Evolutionary conservation across 2,329 filamentous ascomycete species (phyloP).

Genomic region (Aspergillus sp.): DNA sequence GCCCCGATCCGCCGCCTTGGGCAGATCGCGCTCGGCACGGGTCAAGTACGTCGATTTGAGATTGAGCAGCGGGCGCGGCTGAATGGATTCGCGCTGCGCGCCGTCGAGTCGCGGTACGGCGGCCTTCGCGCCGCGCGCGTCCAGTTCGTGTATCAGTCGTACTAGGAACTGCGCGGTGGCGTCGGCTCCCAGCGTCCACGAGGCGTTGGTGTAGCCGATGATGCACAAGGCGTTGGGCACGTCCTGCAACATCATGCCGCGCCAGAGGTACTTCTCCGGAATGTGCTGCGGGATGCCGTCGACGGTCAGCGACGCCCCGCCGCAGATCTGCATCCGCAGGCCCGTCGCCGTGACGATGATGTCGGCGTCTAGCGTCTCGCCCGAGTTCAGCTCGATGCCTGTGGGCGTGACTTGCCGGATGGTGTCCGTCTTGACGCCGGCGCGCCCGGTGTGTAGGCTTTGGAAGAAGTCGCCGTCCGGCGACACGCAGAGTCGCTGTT

Average conservation of each 20-base stretch:
- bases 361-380: slow-evolving; percentile 41
- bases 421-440: slow-evolving; percentile 55
- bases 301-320: slow-evolving; percentile 35
- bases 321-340: slow-evolving; percentile 41
- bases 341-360: slow-evolving; percentile 48
- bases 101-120: slow-evolving; percentile 29
- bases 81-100: slow-evolving; percentile 18
- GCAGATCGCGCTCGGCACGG: slow-evolving; percentile 33
- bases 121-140: slow-evolving; percentile 24
- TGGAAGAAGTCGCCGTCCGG: slow-evolving; percentile 61
- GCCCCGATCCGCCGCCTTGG: slow-evolving; percentile 38
- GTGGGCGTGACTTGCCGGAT: slow-evolving; percentile 52
- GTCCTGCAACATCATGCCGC: slow-evolving; percentile 46
- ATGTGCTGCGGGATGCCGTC: slow-evolving; percentile 37
- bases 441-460: slow-evolving; percentile 50
- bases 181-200: slow-evolving; percentile 48
- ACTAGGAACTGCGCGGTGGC: slow-evolving; percentile 41
- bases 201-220: slow-evolving; percentile 46
- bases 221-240: slow-evolving; percentile 43
- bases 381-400: slow-evolving; percentile 50
- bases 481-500: slow-evolving; percentile 74
- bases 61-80: slow-evolving; percentile 34
- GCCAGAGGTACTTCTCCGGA: slow-evolving; percentile 42
- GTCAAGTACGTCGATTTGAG: slow-evolving; percentile 43
- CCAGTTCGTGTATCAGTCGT: slow-evolving; percentile 36